phyloP scores from a whole-genome alignment of 176 grass and related monocot genomes.

The Rhynchospora tenuis region DNA sequence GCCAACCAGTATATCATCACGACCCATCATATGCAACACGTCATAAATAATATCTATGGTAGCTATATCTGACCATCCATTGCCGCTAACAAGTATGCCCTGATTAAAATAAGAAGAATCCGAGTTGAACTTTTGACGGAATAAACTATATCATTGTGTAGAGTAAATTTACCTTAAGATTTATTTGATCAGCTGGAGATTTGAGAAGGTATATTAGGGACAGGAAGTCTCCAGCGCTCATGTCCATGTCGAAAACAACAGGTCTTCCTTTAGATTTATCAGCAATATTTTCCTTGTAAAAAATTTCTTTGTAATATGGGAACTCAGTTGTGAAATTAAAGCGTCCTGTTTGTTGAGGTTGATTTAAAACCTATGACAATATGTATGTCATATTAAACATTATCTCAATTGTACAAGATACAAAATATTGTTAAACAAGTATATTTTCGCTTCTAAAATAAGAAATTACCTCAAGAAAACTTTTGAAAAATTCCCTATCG shows the following conservation, averaged over 20 bases:
- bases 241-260: constrained; percentile 69
- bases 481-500: constrained; percentile 50
- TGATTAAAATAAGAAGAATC: constrained; percentile 17
- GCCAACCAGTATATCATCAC: constrained; percentile 79
- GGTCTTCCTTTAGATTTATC: constrained; percentile 39
- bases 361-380: constrained; percentile 51
- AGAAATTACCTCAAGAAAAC: constrained; percentile 55
- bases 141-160: not conserved
- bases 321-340: constrained; percentile 55
- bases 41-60: constrained; percentile 77
- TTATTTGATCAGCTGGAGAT: constrained; percentile 43
- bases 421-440: not conserved
- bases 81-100: constrained; percentile 67
- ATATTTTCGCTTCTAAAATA: not conserved
- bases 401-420: not conserved
- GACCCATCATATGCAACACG: constrained; percentile 90
- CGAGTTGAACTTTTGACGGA: not conserved
- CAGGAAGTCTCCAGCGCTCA: constrained; percentile 84
- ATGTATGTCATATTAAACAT: not conserved
- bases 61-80: constrained; percentile 76
- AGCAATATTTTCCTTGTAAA: constrained; percentile 40
- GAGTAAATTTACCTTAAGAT: constrained; percentile 51
- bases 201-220: constrained; percentile 72
- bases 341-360: constrained; percentile 36
- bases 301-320: constrained; percentile 45